A percentile compares a stretch with the other conserved stretches of the same genome.
These are phyloP conservation scores for Sporisorium reilianum DNA, from an alignment of 1,284 basidiomycete genomes.

Conservation along the genomic window DNA sequence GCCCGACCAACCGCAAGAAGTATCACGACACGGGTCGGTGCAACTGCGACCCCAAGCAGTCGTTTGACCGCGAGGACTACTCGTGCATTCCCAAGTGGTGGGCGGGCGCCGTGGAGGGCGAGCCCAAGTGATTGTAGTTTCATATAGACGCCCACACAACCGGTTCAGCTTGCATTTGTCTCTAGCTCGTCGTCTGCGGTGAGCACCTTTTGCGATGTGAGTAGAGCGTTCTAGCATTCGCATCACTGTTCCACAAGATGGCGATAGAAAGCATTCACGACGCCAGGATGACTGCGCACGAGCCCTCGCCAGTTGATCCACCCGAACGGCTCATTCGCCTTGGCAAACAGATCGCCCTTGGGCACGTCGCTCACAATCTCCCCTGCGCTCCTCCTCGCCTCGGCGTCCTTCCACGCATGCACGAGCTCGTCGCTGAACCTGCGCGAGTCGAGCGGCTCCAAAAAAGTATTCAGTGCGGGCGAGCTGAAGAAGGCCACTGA, in stretches of 20 bases:
- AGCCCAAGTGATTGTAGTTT: slow-evolving; percentile 28
- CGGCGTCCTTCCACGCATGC: slow-evolving; percentile 30
- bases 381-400: slow-evolving; percentile 18
- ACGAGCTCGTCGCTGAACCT: slow-evolving; percentile 40
- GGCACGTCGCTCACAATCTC: slow-evolving; percentile 48
- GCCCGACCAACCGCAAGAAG: slow-evolving; percentile 59
- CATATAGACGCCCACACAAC: neutral
- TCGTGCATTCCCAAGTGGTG: slow-evolving; percentile 62
- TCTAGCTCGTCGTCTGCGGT: no score
- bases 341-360: slow-evolving; percentile 50
- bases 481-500: slow-evolving; percentile 59
- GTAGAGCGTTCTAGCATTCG: no score
- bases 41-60: slow-evolving; percentile 63
- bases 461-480: slow-evolving; percentile 47
- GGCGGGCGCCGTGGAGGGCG: slow-evolving; percentile 54
- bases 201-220: no score
- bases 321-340: slow-evolving; percentile 46
- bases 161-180: no score
- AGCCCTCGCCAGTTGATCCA: slow-evolving; percentile 59
- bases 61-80: slow-evolving; percentile 58
- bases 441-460: slow-evolving; percentile 31
- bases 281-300: slow-evolving; percentile 50
- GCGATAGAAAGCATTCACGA: slow-evolving; percentile 38
- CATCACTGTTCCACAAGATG: slow-evolving; percentile 19
- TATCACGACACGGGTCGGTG: slow-evolving; percentile 64